Percentiles rank a stretch among this genome's conserved stretches.
These are phyloP conservation scores for Pueraria montana DNA, from an alignment of 306 rosid genomes.

Conservation along the genomic window DNA sequence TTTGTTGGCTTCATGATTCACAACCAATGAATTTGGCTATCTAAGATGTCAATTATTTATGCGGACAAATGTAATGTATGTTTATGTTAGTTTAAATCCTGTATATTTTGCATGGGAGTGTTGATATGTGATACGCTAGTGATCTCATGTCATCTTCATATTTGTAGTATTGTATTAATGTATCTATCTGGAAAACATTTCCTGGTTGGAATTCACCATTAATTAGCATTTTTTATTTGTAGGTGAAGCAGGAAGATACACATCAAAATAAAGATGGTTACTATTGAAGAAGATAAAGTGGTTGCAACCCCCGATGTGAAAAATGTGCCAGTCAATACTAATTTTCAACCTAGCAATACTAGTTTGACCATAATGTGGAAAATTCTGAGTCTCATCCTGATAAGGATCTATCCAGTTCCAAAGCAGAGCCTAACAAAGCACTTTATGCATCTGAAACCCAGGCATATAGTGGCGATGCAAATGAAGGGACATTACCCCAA, in stretches of 20 bases:
- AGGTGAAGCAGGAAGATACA: constrained; percentile 50
- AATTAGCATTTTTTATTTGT: constrained; percentile 28
- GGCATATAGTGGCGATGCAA: constrained; percentile 37
- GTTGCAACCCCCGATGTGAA: constrained; percentile 36
- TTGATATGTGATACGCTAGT: constrained; percentile 8
- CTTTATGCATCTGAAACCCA: constrained; percentile 39
- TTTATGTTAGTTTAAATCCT: not conserved
- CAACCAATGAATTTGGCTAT: not conserved
- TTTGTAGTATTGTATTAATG: not conserved
- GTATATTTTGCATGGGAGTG: not conserved
- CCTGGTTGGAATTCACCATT: not conserved
- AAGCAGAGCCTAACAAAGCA: constrained; percentile 27
- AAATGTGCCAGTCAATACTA: constrained; percentile 34
- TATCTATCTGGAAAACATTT: not conserved
- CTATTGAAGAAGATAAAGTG: constrained; percentile 64
- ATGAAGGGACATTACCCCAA: constrained; percentile 35
- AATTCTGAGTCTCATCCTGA: constrained; percentile 37
- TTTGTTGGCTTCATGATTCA: not conserved
- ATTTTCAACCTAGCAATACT: constrained; percentile 42
- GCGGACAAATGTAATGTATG: constrained; percentile 4
- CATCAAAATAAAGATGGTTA: constrained; percentile 55
- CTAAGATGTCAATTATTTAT: not conserved
- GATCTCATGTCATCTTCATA: constrained; percentile 12
- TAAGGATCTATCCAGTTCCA: constrained; percentile 37
- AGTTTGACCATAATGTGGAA: constrained; percentile 24